Evolutionary conservation across 129 eudicot species (phyloP).

Genomic region (Artemisia annua): DNA sequence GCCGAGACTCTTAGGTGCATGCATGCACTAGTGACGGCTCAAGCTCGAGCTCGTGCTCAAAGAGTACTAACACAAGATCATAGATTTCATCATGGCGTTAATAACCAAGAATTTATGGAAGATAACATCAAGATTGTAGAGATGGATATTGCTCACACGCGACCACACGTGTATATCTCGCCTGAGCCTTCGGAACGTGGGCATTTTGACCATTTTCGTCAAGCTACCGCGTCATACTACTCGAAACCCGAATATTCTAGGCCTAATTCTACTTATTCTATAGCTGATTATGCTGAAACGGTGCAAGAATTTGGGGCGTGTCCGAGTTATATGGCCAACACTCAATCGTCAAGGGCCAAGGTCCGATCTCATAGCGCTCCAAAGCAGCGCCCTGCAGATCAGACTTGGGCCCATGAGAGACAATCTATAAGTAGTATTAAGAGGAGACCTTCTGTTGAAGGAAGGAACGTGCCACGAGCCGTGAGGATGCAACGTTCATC

Average conservation of each 20-base stretch:
- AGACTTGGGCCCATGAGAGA: conserved; percentile 39
- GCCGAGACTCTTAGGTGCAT: conserved; percentile 78
- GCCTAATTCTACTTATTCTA: conserved; percentile 42
- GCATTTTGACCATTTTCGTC: conserved; percentile 53
- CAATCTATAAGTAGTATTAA: conserved; percentile 41
- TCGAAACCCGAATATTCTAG: conserved; percentile 47
- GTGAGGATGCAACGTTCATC: conserved; percentile 82
- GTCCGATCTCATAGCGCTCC: conserved; percentile 85
- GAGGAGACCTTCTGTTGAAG: conserved; percentile 67
- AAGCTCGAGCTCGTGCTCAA: conserved; percentile 76
- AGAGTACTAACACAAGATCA: conserved; percentile 41
- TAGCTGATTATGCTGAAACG: conserved; percentile 54
- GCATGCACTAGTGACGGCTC: conserved; percentile 76
- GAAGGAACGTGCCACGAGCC: conserved; percentile 65
- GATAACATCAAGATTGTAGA: conserved; percentile 88
- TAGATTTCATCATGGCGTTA: conserved; percentile 15
- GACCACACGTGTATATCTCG: conserved; percentile 39
- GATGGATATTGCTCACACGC: conserved; percentile 61
- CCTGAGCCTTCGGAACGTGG: conserved; percentile 52
- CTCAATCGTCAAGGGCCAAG: conserved; percentile 82
- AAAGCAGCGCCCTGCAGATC: conserved; percentile 61
- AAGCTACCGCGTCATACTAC: conserved; percentile 53
- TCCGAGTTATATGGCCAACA: conserved; percentile 91
- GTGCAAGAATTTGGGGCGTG: conserved; percentile 40
- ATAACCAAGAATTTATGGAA: conserved; percentile 46